Percentiles rank a stretch among this genome's conserved stretches.
Evolutionary conservation across 2,329 filamentous ascomycete genomes (phyloP).

Genomic region (Alternaria sp.): DNA sequence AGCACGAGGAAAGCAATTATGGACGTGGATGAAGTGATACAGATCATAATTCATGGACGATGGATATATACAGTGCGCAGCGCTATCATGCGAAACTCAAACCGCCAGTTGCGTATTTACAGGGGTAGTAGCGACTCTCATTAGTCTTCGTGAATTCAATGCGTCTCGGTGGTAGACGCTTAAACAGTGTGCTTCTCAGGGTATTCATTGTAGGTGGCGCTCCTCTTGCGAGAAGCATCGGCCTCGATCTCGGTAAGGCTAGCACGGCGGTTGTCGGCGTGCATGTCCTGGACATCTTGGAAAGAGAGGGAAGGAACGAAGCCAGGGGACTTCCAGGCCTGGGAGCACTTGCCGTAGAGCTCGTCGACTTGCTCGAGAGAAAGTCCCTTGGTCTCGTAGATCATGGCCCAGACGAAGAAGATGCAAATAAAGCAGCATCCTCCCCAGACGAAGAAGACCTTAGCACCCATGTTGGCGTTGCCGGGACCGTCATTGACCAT

Average conservation of each 20-base stretch:
- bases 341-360: slow-evolving; percentile 75
- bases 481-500: slow-evolving; percentile 67
- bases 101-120: neutral
- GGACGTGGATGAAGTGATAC: neutral
- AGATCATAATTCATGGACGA: slow-evolving; percentile 9
- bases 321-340: slow-evolving; percentile 74
- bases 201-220: slow-evolving; percentile 41
- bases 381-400: slow-evolving; percentile 81
- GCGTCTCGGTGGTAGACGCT: neutral
- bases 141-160: neutral
- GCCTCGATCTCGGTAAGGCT: slow-evolving; percentile 46
- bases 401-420: slow-evolving; percentile 77
- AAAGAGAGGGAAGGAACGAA: slow-evolving; percentile 66
- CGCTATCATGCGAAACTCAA: neutral
- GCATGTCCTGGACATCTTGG: slow-evolving; percentile 47
- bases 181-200: slow-evolving; percentile 28
- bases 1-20: neutral
- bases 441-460: slow-evolving; percentile 66
- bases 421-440: slow-evolving; percentile 62
- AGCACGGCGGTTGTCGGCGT: slow-evolving; percentile 37
- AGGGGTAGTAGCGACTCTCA: neutral
- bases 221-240: slow-evolving; percentile 46
- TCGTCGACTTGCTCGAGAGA: slow-evolving; percentile 82
- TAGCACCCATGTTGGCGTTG: slow-evolving; percentile 70
- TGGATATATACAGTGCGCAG: slow-evolving; percentile 1